phyloP scores from a whole-genome alignment of 805 yeast species.

The Sugiyamaella americana region DNA sequence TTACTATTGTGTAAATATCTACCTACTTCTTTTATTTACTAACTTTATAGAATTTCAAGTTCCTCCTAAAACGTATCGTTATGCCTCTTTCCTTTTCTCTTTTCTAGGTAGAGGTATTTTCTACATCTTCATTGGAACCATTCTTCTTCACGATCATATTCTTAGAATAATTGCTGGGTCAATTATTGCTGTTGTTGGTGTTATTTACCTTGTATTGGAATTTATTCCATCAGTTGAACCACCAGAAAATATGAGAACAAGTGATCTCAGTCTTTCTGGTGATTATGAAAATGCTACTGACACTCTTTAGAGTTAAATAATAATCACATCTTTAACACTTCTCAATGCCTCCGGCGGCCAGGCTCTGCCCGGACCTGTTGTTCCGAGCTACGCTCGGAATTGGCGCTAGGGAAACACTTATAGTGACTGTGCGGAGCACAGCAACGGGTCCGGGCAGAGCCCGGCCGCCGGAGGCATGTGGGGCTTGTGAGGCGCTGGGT shows the following conservation, averaged over 20 bases:
- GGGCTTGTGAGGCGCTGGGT: no score
- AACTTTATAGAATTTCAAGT: constrained; percentile 38
- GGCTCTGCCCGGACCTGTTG: no score
- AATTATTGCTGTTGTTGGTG: constrained; percentile 54
- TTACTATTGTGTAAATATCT: no score
- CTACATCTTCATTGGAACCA: constrained; percentile 45
- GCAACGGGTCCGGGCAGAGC: no score
- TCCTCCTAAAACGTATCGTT: constrained; percentile 43
- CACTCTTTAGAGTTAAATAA: constrained; percentile 20
- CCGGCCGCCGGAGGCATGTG: not conserved
- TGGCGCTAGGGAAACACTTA: no score
- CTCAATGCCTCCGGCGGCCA: not conserved
- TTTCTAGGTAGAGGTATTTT: constrained; percentile 69
- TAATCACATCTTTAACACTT: not conserved
- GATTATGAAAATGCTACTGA: constrained; percentile 30
- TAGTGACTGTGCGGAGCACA: no score
- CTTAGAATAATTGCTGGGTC: constrained; percentile 55
- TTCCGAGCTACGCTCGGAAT: no score
- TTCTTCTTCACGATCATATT: constrained; percentile 46
- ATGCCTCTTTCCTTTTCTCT: constrained; percentile 52
- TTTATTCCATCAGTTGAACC: constrained; percentile 69
- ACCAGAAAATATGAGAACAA: constrained; percentile 66
- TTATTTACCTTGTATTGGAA: constrained; percentile 55
- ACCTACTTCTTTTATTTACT: not conserved
- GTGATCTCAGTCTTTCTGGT: constrained; percentile 6